Evolutionary conservation across 2,329 filamentous ascomycete genomes (phyloP).

Genomic region (Rhynchosporium agropyri): DNA sequence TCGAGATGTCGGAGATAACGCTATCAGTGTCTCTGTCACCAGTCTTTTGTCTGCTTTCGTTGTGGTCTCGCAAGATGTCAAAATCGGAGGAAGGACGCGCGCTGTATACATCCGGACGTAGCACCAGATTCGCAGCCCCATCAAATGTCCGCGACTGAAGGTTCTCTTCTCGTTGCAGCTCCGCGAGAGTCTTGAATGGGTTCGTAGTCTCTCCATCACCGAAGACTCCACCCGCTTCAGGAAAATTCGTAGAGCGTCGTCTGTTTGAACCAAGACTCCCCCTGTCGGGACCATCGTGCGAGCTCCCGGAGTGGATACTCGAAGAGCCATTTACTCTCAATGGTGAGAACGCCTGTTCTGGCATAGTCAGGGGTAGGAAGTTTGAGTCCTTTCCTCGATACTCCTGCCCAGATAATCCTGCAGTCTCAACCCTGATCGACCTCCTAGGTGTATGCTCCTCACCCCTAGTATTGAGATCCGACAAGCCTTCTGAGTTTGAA

Average conservation of each 20-base stretch:
- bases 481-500: neutral
- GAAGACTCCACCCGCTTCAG: neutral
- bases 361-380: neutral
- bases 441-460: neutral
- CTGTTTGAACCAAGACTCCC: neutral
- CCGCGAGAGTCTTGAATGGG: neutral
- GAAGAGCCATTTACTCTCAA: slow-evolving; percentile 3
- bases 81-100: neutral
- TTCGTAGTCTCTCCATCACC: neutral
- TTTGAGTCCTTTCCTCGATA: neutral
- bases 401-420: neutral
- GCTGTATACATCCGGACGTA: neutral
- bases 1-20: neutral
- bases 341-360: neutral
- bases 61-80: neutral
- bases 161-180: neutral
- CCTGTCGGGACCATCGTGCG: neutral
- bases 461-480: neutral
- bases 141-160: neutral
- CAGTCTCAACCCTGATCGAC: neutral
- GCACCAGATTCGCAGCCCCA: neutral
- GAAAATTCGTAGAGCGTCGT: neutral
- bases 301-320: slow-evolving; percentile 7
- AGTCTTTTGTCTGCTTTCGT: neutral
- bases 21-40: neutral